These are phyloP conservation scores for Berberis thunbergii DNA, from an alignment of 164 flowering plant genomes.

Conservation along the genomic window DNA sequence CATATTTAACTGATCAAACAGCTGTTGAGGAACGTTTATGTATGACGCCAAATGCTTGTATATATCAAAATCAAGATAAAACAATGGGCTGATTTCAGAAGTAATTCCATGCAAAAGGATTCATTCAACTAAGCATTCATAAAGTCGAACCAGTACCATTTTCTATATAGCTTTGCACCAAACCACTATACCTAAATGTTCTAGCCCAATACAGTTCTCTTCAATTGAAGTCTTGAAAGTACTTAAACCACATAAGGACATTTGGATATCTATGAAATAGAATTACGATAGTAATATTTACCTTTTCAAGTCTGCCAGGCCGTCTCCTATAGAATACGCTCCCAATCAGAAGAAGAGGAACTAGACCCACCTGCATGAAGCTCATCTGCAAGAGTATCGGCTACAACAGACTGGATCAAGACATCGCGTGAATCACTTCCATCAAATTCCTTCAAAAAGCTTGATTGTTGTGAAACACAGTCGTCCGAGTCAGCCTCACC, in stretches of 20 bases:
- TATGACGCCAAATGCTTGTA: no score
- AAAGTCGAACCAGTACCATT: no score
- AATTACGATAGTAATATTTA: no score
- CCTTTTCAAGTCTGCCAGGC: conserved; percentile 12
- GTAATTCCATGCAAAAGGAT: no score
- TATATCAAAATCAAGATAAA: no score
- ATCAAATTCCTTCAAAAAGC: conserved; percentile 11
- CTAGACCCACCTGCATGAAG: conserved; percentile 25
- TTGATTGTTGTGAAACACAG: conserved; percentile 3
- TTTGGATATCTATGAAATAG: no score
- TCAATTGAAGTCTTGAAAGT: neutral
- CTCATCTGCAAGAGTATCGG: conserved; percentile 10
- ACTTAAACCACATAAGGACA: neutral
- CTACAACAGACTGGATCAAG: conserved; percentile 1
- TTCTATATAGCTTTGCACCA: no score
- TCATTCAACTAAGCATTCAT: no score
- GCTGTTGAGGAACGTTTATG: no score
- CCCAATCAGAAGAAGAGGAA: conserved; percentile 61
- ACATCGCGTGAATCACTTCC: neutral
- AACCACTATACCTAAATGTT: no score
- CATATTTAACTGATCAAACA: no score
- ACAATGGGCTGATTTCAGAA: no score
- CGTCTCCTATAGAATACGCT: conserved; percentile 56
- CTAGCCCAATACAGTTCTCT: neutral
- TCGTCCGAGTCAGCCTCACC: neutral